Evolutionary conservation across 805 yeast species (phyloP), one percentile per base, ranked within the genome.

Genomic region (Barnettozyma pratensis): DNA sequence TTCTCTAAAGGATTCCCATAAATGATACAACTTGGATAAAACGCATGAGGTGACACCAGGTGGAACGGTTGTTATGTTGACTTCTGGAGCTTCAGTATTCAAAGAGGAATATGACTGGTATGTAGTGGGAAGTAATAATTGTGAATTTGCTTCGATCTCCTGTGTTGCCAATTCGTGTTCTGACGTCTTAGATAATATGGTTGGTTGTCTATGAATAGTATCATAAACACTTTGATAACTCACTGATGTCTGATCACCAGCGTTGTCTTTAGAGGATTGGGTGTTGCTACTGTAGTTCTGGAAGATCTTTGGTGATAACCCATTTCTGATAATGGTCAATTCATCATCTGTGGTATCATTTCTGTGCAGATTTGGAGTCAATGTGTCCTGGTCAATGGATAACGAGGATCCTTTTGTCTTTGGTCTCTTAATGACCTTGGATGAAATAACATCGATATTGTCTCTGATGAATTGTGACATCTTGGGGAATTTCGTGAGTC

Each of bases 391-490:
- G 19, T 40, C 39, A 9, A 19, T 40, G 4, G 41, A 37, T 6
- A 6, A n/a, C 4, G 39, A 11, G 19, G 38, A 26, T 5, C 10
- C 41, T n/a, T 28, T 12, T 8, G 44, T 29, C 6, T 8, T 12
- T 30, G 50, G 42, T 30, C 32, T 47, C 6, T 14, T 36, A 4
- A 35, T 9, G 14, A 40, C 43, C 5, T 37, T 47, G 31, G 58
- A 48, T 32, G 60, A 56, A 35, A 55, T 51, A 30, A 49, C 48
- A 32, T 56, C 54, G 39, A 56, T 51, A 39, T 55, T 53, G 29
- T 43, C 50, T 41, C 54, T 51, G 14, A 58, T 49, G 44, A 56
- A 56, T 45, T 58, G 59, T 2, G 59, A 35, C 62, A 58, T 56
- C 5, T 4, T 26, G 9, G n/a, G 10, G 37, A 34, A 11, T 7